Conservation (phyloP, 768 basidiomycete genomes). For the Hygrophoropsis aurantiaca region DNA sequence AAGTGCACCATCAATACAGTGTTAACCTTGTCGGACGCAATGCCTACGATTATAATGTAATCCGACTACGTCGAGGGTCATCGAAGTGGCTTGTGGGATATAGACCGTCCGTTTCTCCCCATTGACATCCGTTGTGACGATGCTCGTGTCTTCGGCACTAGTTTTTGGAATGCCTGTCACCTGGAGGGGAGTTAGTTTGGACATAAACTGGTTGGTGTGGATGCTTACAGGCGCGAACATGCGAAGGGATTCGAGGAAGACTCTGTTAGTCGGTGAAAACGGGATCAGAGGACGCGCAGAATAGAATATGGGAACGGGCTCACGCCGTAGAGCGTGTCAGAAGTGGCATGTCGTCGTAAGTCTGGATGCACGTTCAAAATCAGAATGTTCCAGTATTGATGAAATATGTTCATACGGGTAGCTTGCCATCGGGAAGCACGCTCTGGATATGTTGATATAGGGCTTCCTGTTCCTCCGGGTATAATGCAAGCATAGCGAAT, state of each 20-base stretch:
- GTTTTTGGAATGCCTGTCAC: constrained; percentile 43
- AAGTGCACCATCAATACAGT: background rate
- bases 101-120: constrained; percentile 40
- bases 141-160: constrained; percentile 46
- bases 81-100: constrained; percentile 41
- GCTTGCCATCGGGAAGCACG: constrained; percentile 19
- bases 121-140: constrained; percentile 28
- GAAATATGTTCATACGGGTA: constrained; percentile 19
- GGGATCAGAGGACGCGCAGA: background rate
- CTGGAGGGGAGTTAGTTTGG: constrained; percentile 17
- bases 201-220: background rate
- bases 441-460: constrained; percentile 32
- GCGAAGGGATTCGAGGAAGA: constrained; percentile 31
- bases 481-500: constrained; percentile 36
- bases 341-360: constrained; percentile 27
- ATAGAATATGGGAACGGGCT: background rate
- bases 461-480: constrained; percentile 40
- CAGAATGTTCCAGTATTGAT: background rate
- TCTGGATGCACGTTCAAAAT: constrained; percentile 11
- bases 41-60: constrained; percentile 53
- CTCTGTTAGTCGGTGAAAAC: constrained; percentile 17
- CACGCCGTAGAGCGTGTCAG: constrained; percentile 26
- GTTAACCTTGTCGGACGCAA: background rate
- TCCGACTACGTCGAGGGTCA: constrained; percentile 39
- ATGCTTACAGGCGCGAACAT: constrained; percentile 29